These are phyloP conservation scores for Podospora bellae-mahoneyi DNA, from an alignment of 495 filamentous ascomycete species.

Conservation along the genomic window DNA sequence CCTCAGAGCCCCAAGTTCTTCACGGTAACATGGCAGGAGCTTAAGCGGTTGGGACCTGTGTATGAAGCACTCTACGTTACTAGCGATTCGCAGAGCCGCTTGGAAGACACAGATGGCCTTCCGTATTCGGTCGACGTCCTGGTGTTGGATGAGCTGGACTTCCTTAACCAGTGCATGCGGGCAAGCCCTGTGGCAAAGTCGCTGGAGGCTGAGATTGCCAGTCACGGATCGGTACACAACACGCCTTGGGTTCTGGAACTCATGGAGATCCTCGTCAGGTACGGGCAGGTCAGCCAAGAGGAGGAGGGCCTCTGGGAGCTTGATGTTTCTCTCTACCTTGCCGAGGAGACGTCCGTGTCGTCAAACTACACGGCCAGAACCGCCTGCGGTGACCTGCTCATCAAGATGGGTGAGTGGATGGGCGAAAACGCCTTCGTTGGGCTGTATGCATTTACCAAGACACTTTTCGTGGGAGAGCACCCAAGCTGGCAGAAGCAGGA, in stretches of 20 bases:
- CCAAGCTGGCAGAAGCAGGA: constrained; percentile 65
- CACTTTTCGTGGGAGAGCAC: constrained; percentile 53
- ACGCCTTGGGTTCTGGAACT: constrained; percentile 77
- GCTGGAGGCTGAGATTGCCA: constrained; percentile 65
- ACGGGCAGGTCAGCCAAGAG: constrained; percentile 88
- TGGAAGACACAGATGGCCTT: constrained; percentile 88
- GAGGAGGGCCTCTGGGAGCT: constrained; percentile 95
- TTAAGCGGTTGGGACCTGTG: constrained; percentile 62
- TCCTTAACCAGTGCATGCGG: constrained; percentile 81
- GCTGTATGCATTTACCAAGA: constrained; percentile 67
- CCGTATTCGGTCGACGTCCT: constrained; percentile 94
- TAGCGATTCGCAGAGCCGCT: constrained; percentile 75
- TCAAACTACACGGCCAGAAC: constrained; percentile 93
- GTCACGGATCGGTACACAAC: constrained; percentile 52
- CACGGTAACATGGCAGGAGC: constrained; percentile 79
- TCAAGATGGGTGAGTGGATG: constrained; percentile 93
- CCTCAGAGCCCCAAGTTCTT: constrained; percentile 78
- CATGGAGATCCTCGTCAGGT: constrained; percentile 74
- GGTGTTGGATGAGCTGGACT: constrained; percentile 87
- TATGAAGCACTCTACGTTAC: constrained; percentile 82
- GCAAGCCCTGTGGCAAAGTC: constrained; percentile 82
- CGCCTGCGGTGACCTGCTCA: constrained; percentile 82
- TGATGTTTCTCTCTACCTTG: constrained; percentile 90
- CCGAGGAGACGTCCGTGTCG: constrained; percentile 92
- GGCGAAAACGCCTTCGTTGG: constrained; percentile 65